Evolutionary conservation across 2,329 filamentous ascomycete genomes (phyloP), one percentile per base, ranked within the genome.

Genomic region (Colletotrichum costaricense): DNA sequence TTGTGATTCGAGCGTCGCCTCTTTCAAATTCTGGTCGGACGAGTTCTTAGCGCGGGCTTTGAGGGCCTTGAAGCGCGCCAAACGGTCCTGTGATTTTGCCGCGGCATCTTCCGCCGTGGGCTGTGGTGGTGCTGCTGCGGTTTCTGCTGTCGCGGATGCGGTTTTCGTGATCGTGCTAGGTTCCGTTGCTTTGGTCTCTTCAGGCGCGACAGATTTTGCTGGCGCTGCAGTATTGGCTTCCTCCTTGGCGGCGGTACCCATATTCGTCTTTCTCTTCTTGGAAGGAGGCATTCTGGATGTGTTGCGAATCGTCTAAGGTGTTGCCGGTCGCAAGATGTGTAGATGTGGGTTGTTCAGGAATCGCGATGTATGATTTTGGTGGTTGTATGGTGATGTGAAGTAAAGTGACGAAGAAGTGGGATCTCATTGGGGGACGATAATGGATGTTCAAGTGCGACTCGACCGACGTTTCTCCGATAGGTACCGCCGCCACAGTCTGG

Each of bases 31-130:
- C 75, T 89, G 90, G 80, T 91, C 87, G 1, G 92, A 89, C 0
- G 92, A 93, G 71, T 88, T 87, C 87, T 95, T 92, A 63, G 93
- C 93, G 78, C 95, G 93, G 30, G 93, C 93, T 83, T 97, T 92
- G 19, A 98, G 91, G 4, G 94, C 93, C 81, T 95, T 95, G 87
- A 98, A 98, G 76, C 94, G 92, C 63, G 94, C 94, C 82, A 92
- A 86, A 69, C 95, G 91, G 68, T 95, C 93, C 77, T 90, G 85
- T 35, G 89, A 85, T 77, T 89, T 88, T 33, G 81, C 77, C 22
- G 83, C 78, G n/a, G 84, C 82, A 62, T 69, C 60, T 38, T 77
- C 70, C 33, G 71, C 26, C 22, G 71, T 67, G 33, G 76, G 38
- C 42, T 55, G 67, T 19, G 75, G 60, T 46, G 77, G 54, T 49